Base-by-base conservation (phyloP, 108 stramenopile genomes). In the Cyclotella atomus region DNA sequence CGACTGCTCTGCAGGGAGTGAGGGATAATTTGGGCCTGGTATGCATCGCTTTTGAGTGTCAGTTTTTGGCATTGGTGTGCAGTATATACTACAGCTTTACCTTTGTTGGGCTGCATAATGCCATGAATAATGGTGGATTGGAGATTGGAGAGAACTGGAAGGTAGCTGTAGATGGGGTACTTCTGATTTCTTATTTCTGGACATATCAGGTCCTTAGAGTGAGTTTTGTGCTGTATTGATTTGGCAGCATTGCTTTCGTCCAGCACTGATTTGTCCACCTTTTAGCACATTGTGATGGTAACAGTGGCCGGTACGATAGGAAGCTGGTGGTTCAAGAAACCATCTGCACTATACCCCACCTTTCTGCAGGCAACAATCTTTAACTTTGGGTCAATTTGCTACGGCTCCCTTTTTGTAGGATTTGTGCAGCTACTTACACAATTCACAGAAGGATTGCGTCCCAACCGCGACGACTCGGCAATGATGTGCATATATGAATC, bases 381-480 rank as follows among this genome's bases (percentile, higher is more conserved):
- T 33, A 87, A 86, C 25, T 82, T 97, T 52, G 93, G 94, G 44
- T 94, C 95, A 30, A 89, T 97, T 70, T 95, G 94, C 80, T 95
- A 89, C 53, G 97, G 95, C 38, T 91, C 91, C 68, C 73, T 97
- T 20, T 75, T 93, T 35, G 89, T 97, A 36, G 97, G 93, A 20
- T 81, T 95, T 27, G 88, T 94, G 27, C 78, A 86, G 23, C 53
- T 94, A 0, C 55, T 94, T 23, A 84, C 90, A 19, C 89, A 91
- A 73, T 47, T 94, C 25, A 81, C 89, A 0, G 87, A 83, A 36
- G 73, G 87, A 17, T 74, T 94, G 43, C 84, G 90, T 17, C 90
- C 90, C 10, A 85, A 73, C 55, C 72, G 79, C 36, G 87, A 88
- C 19, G 77, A 82, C 12, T 63, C 84, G 41, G 79, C 87, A 0